A percentile compares a stretch with the other conserved stretches of the same genome.
These are phyloP conservation scores for Candida silvicultrix DNA, from an alignment of 805 yeast species.

Conservation along the genomic window DNA sequence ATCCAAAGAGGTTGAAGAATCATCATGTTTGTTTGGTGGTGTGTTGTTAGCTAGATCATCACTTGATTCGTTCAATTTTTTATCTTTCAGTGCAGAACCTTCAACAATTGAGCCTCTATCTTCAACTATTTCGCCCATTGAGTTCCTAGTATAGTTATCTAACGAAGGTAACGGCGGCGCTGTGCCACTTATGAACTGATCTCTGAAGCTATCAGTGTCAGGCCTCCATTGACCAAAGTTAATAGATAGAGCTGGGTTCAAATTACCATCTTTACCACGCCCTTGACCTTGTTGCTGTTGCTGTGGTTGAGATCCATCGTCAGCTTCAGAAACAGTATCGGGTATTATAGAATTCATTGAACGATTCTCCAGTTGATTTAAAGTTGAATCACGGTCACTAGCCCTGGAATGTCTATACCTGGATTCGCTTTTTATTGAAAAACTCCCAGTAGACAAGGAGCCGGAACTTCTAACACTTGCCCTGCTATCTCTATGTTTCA, in stretches of 20 bases:
- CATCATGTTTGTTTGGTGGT: slow-evolving; percentile 4
- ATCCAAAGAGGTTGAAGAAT: neutral
- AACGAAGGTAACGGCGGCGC: slow-evolving; percentile 25
- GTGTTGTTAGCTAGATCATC: slow-evolving; percentile 5
- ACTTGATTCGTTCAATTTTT: neutral
- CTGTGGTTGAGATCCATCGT: neutral
- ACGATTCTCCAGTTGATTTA: slow-evolving; percentile 3
- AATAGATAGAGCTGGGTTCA: slow-evolving; percentile 26
- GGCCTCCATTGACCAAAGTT: slow-evolving; percentile 56
- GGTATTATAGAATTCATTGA: slow-evolving; percentile 11
- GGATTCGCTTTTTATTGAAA: slow-evolving; percentile 21
- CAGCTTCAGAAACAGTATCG: slow-evolving; percentile 6
- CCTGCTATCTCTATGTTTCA: neutral
- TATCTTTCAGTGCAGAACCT: neutral
- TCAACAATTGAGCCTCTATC: slow-evolving; percentile 12
- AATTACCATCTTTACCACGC: neutral
- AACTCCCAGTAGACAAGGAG: slow-evolving; percentile 25
- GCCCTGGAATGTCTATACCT: slow-evolving; percentile 17
- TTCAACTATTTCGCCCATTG: slow-evolving; percentile 23
- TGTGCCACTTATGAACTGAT: slow-evolving; percentile 39
- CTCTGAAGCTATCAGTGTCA: slow-evolving; percentile 43
- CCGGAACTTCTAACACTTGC: slow-evolving; percentile 17
- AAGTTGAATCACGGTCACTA: slow-evolving; percentile 19
- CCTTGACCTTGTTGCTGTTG: neutral
- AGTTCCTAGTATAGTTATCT: slow-evolving; percentile 25